phyloP scores from a whole-genome alignment of 2,329 filamentous ascomycete species.

The Nigrograna mackinnonii region DNA sequence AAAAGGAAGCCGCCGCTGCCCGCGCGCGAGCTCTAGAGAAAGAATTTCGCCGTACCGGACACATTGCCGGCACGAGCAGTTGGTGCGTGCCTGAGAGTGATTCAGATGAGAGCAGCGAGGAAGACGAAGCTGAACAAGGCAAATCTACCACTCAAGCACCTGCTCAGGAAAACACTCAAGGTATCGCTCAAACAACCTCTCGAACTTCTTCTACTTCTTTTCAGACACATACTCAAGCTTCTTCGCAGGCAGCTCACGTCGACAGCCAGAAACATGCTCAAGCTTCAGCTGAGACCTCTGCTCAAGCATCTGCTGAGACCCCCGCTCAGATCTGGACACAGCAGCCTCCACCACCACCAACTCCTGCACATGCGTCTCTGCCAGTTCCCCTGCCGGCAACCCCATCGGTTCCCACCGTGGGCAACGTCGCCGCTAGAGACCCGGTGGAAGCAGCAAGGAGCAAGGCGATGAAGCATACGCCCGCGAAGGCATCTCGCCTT shows the following conservation, averaged over 20 bases:
- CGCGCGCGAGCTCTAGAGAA: slow-evolving; percentile 1
- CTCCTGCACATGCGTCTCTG: slow-evolving; percentile 35
- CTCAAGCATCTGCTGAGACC: slow-evolving; percentile 11
- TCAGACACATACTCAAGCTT: no score
- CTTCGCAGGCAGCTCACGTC: no score
- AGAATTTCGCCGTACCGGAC: slow-evolving; percentile 10
- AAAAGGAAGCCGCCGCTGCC: slow-evolving; percentile 6
- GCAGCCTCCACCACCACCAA: slow-evolving; percentile 37
- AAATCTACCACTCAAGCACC: no score
- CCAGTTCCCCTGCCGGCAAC: slow-evolving; percentile 15
- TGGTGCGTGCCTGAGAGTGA: slow-evolving; percentile 27
- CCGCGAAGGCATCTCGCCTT: slow-evolving; percentile 36
- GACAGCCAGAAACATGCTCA: no score
- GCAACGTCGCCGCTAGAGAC: slow-evolving; percentile 13
- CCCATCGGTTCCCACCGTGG: slow-evolving; percentile 6
- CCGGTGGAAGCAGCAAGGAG: slow-evolving; percentile 32
- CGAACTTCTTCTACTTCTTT: no score
- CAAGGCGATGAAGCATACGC: slow-evolving; percentile 35
- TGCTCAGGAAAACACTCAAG: no score
- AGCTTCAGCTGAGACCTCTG: no score
- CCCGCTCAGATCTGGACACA: slow-evolving; percentile 30
- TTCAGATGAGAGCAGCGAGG: slow-evolving; percentile 20
- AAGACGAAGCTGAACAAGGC: no score
- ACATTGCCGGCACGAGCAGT: slow-evolving; percentile 14
- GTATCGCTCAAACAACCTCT: no score